A percentile compares a stretch with the other conserved stretches of the same genome.
Evolutionary conservation across 1,284 basidiomycete genomes (phyloP).

Genomic region (Dichomitus squalens): DNA sequence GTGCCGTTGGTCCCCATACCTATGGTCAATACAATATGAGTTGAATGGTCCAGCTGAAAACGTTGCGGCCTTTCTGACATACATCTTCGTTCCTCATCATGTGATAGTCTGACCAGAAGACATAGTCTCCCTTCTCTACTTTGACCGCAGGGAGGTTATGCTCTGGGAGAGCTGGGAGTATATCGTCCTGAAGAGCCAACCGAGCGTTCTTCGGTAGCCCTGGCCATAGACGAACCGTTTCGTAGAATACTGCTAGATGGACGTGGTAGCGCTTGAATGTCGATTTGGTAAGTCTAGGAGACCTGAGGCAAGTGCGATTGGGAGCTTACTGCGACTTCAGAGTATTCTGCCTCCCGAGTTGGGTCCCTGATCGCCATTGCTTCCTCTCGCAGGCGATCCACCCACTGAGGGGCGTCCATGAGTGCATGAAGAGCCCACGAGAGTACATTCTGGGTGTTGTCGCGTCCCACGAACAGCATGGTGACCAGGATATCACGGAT

Average conservation of each 20-base stretch:
- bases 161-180: constrained; percentile 27
- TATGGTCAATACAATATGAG: neutral
- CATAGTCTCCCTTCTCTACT: constrained; percentile 26
- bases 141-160: constrained; percentile 15
- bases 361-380: constrained; percentile 12
- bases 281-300: constrained; percentile 31
- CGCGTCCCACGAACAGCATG: constrained; percentile 29
- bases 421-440: constrained; percentile 29
- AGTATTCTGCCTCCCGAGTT: constrained; percentile 10
- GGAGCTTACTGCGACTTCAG: constrained; percentile 2
- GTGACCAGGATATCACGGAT: constrained; percentile 28
- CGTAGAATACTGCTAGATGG: constrained; percentile 30
- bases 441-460: constrained; percentile 29
- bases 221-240: constrained; percentile 32
- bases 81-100: constrained; percentile 28
- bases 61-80: neutral
- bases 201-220: constrained; percentile 32
- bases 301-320: constrained; percentile 23
- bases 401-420: constrained; percentile 18
- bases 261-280: constrained; percentile 22
- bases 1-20: constrained; percentile 24
- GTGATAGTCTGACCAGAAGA: constrained; percentile 31
- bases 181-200: constrained; percentile 24
- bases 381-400: constrained; percentile 26
- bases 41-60: neutral